Conservation (phyloP, 2,329 filamentous ascomycete species). For the Ramularia endophylla region DNA sequence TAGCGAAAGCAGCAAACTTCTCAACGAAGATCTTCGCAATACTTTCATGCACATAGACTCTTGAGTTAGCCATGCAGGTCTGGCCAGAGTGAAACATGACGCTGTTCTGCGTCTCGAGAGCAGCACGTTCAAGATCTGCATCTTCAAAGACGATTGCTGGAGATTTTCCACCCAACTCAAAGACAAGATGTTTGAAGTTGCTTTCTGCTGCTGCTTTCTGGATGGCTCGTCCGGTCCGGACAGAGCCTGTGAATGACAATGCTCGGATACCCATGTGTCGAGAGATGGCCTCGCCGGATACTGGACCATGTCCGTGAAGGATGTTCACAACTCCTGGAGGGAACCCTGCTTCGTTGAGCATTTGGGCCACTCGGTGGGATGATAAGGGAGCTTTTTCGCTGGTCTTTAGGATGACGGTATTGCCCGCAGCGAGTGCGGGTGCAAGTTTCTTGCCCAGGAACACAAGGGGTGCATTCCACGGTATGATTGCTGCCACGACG, state of each 20-base stretch:
- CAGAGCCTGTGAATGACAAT: conserved; percentile 25
- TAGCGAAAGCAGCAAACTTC: conserved; percentile 32
- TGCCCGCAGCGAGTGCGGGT: conserved; percentile 55
- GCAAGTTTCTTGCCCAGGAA: conserved; percentile 47
- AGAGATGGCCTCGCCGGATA: conserved; percentile 25
- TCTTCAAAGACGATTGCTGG: conserved; percentile 24
- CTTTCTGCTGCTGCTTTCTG: conserved; percentile 21
- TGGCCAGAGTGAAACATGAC: conserved; percentile 53
- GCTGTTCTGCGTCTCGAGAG: conserved; percentile 37
- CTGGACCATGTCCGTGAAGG: conserved; percentile 27
- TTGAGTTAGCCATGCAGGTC: conserved; percentile 53
- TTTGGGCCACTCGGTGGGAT: conserved; percentile 20
- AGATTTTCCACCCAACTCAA: conserved; percentile 28
- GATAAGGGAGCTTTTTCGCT: conserved; percentile 13
- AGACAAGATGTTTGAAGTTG: conserved; percentile 25
- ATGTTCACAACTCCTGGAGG: conserved; percentile 38
- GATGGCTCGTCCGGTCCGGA: conserved; percentile 20
- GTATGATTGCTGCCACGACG: conserved; percentile 53
- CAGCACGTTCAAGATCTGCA: conserved; percentile 23
- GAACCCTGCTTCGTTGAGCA: conserved; percentile 35
- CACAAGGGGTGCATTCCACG: conserved; percentile 50
- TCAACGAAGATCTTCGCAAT: conserved; percentile 41
- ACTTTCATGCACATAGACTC: conserved; percentile 50
- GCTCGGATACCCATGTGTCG: conserved; percentile 29
- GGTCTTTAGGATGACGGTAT: conserved; percentile 55